Evolutionary conservation across 179 eudicot species (phyloP).

Genomic region (Spergularia azorica): DNA sequence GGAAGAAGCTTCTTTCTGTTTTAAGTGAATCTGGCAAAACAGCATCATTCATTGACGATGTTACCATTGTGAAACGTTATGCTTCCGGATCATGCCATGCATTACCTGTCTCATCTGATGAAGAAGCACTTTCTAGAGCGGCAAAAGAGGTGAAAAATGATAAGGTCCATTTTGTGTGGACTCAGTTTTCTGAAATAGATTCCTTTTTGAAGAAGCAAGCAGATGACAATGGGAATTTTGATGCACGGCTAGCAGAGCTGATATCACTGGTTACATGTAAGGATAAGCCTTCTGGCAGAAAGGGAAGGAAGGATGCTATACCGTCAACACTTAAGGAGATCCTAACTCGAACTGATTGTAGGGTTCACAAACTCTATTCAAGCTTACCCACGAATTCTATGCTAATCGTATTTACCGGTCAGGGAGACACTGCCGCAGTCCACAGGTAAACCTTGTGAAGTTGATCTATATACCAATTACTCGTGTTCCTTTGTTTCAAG

Average conservation of each 20-base stretch:
- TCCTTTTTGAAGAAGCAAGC: constrained; percentile 67
- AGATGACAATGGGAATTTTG: constrained; percentile 56
- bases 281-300: constrained; percentile 42
- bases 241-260: constrained; percentile 66
- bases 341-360: constrained; percentile 53
- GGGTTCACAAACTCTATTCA: constrained; percentile 55
- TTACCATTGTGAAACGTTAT: constrained; percentile 76
- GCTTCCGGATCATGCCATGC: constrained; percentile 83
- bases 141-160: constrained; percentile 84
- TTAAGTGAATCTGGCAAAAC: constrained; percentile 73
- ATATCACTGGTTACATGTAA: constrained; percentile 68
- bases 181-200: constrained; percentile 68
- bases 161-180: constrained; percentile 78
- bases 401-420: constrained; percentile 81
- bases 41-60: constrained; percentile 73
- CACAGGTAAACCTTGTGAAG: constrained; percentile 46
- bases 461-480: not conserved
- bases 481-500: not conserved
- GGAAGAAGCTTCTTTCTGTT: constrained; percentile 73
- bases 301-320: constrained; percentile 40
- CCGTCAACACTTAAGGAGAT: constrained; percentile 62
- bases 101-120: constrained; percentile 84
- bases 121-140: constrained; percentile 76
- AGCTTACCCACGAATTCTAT: constrained; percentile 63
- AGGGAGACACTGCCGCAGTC: constrained; percentile 79